Evolutionary conservation across 495 filamentous ascomycete genomes (phyloP), one percentile per base, ranked within the genome.

Genomic region (Barbatosphaeria neglecta): DNA sequence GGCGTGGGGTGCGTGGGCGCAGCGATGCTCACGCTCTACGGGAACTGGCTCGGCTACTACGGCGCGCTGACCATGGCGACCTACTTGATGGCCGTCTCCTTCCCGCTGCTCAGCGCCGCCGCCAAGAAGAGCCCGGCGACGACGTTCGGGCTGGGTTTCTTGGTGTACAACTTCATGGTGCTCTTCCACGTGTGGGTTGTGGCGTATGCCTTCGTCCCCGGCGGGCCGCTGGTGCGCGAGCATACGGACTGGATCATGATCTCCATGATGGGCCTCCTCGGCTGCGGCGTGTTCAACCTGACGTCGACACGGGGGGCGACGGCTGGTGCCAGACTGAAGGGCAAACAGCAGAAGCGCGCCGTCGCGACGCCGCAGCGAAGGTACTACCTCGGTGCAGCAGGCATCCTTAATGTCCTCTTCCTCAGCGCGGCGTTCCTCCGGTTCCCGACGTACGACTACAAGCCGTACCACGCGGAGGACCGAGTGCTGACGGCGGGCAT

Each of bases 131-230:
- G 70, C 24, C 87, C 87, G 8, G 87, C 76, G 1, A 71, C 69
- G 22, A 84, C 83, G 0, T 97, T 99, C 59, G 90, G 90, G 7
- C 50, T 94, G 24, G 90, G 82, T 10, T 95, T 93, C 67, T 59
- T 95, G 31, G 64, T 92, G 25, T 97, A 96, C 65, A 93, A 96
- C 58, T 69, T 96, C 60, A 58, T 97, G 60, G 78, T 95, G 17
- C 75, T 99, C 42, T 92, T 92, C 65, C 89, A 96, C 57, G 89
- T 96, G 31, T 99, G 93, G 93, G 84, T 95, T 43, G 93, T 99
- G 18, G 93, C 93, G 6, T 99, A 99, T 53, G 93, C 93, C 42
- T 99, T 99, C 58, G 93, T 99, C n/a, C 93, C 92, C 15, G 93
- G 93, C 37, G 93, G 92, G 22, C 90, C 88, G 3, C 71, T 95